phyloP scores from a whole-genome alignment of 2,329 filamentous ascomycete species.

The Colletotrichum truncatum region DNA sequence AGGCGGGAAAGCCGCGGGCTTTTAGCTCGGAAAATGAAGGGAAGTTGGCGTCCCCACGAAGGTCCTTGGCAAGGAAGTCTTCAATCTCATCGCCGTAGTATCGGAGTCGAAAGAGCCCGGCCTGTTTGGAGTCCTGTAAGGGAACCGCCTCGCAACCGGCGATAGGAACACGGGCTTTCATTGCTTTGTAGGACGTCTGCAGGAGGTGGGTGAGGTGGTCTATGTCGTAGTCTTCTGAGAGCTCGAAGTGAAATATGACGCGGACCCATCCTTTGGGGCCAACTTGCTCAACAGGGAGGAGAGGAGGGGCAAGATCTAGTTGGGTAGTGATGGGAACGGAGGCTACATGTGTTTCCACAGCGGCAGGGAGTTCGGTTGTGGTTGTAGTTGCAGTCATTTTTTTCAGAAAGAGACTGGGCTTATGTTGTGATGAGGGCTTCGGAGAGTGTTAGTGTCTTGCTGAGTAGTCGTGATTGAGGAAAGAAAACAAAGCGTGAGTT shows the following conservation, averaged over 20 bases:
- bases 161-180: constrained; percentile 4
- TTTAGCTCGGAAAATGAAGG: constrained; percentile 38
- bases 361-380: background rate
- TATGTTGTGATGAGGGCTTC: background rate
- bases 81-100: constrained; percentile 35
- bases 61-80: constrained; percentile 37
- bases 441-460: background rate
- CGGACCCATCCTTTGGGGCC: constrained; percentile 14
- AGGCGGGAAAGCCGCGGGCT: constrained; percentile 36
- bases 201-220: constrained; percentile 2
- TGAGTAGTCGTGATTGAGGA: background rate
- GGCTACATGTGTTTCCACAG: background rate
- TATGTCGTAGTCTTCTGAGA: constrained; percentile 2
- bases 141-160: constrained; percentile 10
- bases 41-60: constrained; percentile 34
- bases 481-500: background rate
- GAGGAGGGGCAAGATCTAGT: background rate
- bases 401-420: background rate
- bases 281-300: constrained; percentile 19
- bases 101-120: constrained; percentile 41
- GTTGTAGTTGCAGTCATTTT: background rate
- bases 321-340: too few relatives aligned
- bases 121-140: constrained; percentile 39
- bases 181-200: background rate
- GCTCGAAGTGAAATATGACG: constrained; percentile 9